phyloP scores from a whole-genome alignment of 768 basidiomycete species.

The Lepiota brunneoincarnata region DNA sequence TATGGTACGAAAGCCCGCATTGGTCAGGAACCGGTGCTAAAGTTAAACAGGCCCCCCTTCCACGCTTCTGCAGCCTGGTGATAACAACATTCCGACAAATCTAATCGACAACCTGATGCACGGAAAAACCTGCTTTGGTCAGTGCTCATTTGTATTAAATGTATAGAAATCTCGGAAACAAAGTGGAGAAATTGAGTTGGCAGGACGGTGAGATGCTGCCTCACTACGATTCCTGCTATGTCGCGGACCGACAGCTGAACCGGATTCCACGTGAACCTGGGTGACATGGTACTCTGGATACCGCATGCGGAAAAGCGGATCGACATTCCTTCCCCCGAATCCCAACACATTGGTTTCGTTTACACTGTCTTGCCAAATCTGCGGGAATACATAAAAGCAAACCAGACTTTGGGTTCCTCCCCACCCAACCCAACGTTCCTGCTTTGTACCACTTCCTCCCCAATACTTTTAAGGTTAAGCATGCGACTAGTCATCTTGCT shows the following conservation, averaged over 20 bases:
- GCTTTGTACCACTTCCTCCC: slow-evolving; percentile 18
- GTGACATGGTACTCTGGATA: slow-evolving; percentile 26
- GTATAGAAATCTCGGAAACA: neutral
- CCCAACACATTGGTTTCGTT: slow-evolving; percentile 28
- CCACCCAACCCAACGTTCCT: slow-evolving; percentile 22
- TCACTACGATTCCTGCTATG: slow-evolving; percentile 4
- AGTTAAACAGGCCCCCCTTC: slow-evolving; percentile 8
- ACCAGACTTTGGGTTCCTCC: slow-evolving; percentile 15
- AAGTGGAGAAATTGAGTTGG: slow-evolving; percentile 4
- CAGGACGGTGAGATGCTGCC: neutral
- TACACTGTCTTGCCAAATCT: slow-evolving; percentile 31
- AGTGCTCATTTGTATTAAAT: neutral
- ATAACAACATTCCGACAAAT: slow-evolving; percentile 2
- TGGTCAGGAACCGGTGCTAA: slow-evolving; percentile 13
- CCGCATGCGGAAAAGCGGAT: slow-evolving; percentile 35
- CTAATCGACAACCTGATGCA: neutral
- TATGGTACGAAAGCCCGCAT: slow-evolving; percentile 11
- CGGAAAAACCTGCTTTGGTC: neutral
- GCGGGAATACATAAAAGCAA: slow-evolving; percentile 32
- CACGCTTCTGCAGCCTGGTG: neutral
- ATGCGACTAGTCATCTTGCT: slow-evolving; percentile 33
- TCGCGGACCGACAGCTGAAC: slow-evolving; percentile 7
- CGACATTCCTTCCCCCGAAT: slow-evolving; percentile 27
- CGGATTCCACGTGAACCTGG: slow-evolving; percentile 23
- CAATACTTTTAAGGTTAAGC: slow-evolving; percentile 29